Evolutionary conservation across 129 eudicot species (phyloP).

Genomic region (Pseudognaphalium luteoalbum): DNA sequence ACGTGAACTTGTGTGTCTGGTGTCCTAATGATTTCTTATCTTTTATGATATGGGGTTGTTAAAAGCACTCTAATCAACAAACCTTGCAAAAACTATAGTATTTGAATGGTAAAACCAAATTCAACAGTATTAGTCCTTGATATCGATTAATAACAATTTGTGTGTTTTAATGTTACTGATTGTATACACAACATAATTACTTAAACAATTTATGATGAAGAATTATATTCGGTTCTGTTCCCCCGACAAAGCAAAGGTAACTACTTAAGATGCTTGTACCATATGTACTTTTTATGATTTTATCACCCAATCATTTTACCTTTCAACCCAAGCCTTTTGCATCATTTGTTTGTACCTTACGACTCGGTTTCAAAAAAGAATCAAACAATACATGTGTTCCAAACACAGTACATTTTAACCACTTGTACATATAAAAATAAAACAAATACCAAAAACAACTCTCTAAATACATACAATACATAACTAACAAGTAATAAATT

Average conservation of each 20-base stretch:
- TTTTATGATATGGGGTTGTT: slow-evolving; percentile 11
- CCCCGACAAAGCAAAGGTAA: slow-evolving; percentile 39
- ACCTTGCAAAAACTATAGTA: neutral
- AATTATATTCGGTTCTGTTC: slow-evolving; percentile 1
- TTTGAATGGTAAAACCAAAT: neutral
- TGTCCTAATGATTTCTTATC: slow-evolving; percentile 23
- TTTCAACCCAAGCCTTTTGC: slow-evolving; percentile 31
- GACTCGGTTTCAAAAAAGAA: slow-evolving; percentile 18
- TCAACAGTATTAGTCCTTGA: neutral
- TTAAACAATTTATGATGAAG: neutral
- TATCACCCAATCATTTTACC: slow-evolving; percentile 33
- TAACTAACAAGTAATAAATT: slow-evolving; percentile 23
- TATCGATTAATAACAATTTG: neutral
- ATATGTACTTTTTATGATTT: slow-evolving; percentile 12
- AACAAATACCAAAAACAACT: slow-evolving; percentile 7
- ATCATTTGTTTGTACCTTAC: slow-evolving; percentile 16
- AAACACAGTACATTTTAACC: slow-evolving; percentile 21
- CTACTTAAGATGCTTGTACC: slow-evolving; percentile 4
- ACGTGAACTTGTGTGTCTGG: neutral
- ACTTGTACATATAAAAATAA: slow-evolving; percentile 12
- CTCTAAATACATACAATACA: slow-evolving; percentile 21
- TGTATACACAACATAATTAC: neutral
- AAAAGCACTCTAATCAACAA: slow-evolving; percentile 23
- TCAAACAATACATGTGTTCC: slow-evolving; percentile 20
- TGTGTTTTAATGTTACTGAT: neutral